phyloP scores from a whole-genome alignment of 768 basidiomycete species.

The Sutorius australiensis region DNA sequence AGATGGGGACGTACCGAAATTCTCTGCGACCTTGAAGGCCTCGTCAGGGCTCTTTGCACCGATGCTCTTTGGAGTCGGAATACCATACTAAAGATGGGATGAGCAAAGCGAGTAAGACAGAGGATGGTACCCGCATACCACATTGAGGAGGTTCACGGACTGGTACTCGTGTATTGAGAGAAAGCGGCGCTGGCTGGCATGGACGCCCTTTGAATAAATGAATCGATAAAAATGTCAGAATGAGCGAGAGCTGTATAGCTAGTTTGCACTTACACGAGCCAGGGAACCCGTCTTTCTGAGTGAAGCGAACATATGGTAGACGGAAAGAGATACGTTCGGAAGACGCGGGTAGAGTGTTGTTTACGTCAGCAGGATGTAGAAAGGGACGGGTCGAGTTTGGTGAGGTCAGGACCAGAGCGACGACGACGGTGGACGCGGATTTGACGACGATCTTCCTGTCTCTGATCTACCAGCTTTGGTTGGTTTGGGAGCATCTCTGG shows the following conservation, averaged over 20 bases:
- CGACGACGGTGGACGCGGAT: constrained; percentile 68
- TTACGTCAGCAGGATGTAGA: constrained; percentile 40
- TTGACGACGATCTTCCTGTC: constrained; percentile 53
- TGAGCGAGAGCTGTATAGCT: background rate
- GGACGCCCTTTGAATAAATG: constrained; percentile 45
- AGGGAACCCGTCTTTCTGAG: constrained; percentile 61
- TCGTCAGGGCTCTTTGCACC: constrained; percentile 86
- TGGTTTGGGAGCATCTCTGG: constrained; percentile 54
- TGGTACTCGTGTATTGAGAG: constrained; percentile 99
- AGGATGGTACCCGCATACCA: constrained; percentile 46
- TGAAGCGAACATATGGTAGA: constrained; percentile 58
- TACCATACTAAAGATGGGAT: constrained; percentile 71
- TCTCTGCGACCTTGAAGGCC: constrained; percentile 83
- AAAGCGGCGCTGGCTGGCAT: constrained; percentile 83
- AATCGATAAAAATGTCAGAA: background rate
- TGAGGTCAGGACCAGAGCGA: constrained; percentile 52
- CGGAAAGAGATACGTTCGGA: constrained; percentile 19
- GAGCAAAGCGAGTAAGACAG: background rate
- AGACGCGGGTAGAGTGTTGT: background rate
- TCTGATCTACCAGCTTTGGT: constrained; percentile 51
- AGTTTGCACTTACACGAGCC: constrained; percentile 48
- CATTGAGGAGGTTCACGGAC: constrained; percentile 90
- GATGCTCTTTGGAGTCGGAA: constrained; percentile 90
- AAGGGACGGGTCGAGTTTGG: constrained; percentile 5
- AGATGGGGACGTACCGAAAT: constrained; percentile 60